Base-by-base conservation (phyloP, 768 basidiomycete genomes). In the Lactifluus subvellereus region DNA sequence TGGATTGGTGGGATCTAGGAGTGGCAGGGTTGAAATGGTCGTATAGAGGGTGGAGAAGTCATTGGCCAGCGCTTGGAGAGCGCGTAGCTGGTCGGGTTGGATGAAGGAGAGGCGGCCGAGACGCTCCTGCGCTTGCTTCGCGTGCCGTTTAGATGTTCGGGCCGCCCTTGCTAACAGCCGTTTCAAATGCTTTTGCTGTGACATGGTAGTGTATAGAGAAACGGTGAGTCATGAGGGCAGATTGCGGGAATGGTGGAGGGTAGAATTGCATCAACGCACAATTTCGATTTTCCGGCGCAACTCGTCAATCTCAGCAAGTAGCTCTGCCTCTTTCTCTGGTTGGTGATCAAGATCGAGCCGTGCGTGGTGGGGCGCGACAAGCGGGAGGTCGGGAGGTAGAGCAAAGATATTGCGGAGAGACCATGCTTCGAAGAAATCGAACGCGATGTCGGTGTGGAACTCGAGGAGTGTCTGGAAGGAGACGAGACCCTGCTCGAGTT, bases 341-440 rank as follows among this genome's bases (percentile, higher is more conserved):
- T 82, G 80, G 35, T 78, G 72, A 2, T 81, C 80, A 57, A 95
- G 78, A 73, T 93, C 82, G 35, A 93, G 75, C 0, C 83, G 82
- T 56, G 80, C 79, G 60, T 95, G 93, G 69, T 91, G 90, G 3
- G 88, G 88, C 4, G 86, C 79, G 14, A 92, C 84, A 37, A 92
- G 75, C 0, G 86, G 86, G 38, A 91, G 69, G 63, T 86, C 84
- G 3, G 82, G 77, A 0, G 86, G 83, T 16, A 94, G 80, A 56
- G 85, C 82, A 69, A 96, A 96, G 60, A 94, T 88, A 74, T 96
- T 97, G 47, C 92, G 78, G 70, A 94, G 73, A 11, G 85, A 86
- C 93, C 94, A 96, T 0, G 86, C 87, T 74, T 94, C 93, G 69
- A 97, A 91, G 71, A 88, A 89, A 72, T 97, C 94, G 63, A 95